A percentile compares a stretch with the other conserved stretches of the same genome.
Evolutionary conservation across 129 eudicot species (phyloP).

Genomic region (Arctium lappa): DNA sequence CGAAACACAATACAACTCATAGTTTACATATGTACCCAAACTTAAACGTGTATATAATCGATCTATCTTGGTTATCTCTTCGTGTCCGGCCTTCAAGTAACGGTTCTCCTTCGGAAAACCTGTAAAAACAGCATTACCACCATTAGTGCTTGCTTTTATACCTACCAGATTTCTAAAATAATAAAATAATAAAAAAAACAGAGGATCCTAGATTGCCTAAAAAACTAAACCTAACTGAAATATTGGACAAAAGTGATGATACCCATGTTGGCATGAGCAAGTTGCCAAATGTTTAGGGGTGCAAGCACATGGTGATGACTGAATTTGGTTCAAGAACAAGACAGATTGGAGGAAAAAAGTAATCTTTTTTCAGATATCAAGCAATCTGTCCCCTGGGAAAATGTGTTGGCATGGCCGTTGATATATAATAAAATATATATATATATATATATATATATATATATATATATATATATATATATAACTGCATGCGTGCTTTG

Average conservation of each 20-base stretch:
- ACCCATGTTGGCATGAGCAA: constrained; percentile 36
- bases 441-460: neutral
- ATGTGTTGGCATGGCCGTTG: constrained; percentile 37
- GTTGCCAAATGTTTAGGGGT: constrained; percentile 31
- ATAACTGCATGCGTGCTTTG: constrained; percentile 8
- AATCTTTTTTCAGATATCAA: constrained; percentile 27
- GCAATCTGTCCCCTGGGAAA: constrained; percentile 29
- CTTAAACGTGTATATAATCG: constrained; percentile 16
- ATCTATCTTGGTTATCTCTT: constrained; percentile 13
- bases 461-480: neutral
- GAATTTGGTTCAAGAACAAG: constrained; percentile 21
- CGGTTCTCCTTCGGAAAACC: constrained; percentile 63
- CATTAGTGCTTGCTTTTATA: neutral
- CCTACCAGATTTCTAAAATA: constrained; percentile 19
- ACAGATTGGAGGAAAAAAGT: constrained; percentile 30
- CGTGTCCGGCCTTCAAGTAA: constrained; percentile 31
- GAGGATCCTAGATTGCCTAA: constrained; percentile 32
- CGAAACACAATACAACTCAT: constrained; percentile 20
- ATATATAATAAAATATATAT: neutral
- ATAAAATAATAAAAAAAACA: neutral
- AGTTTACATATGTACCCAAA: constrained; percentile 33
- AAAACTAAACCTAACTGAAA: constrained; percentile 32
- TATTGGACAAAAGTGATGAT: constrained; percentile 38
- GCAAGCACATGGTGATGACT: constrained; percentile 38
- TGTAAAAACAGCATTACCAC: constrained; percentile 15